These are phyloP conservation scores for Mucor ambiguus DNA, from an alignment of 371 early-diverging fungal genomes.

Conservation along the genomic window DNA sequence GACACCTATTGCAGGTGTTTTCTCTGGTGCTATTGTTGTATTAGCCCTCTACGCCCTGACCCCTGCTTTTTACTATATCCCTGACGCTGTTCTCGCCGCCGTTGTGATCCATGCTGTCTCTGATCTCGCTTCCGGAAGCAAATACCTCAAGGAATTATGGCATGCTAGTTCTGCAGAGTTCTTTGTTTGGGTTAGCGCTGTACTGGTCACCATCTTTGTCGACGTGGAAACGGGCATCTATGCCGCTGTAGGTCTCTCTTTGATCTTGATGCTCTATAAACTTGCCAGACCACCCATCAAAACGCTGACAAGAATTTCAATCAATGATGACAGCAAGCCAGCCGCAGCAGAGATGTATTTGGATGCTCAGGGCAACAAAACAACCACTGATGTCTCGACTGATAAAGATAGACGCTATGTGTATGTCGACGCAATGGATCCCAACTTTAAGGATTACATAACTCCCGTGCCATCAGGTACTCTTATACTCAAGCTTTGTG, in stretches of 20 bases:
- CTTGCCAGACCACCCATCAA: slow-evolving; percentile 60
- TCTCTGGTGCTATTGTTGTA: slow-evolving; percentile 75
- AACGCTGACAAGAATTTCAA: slow-evolving; percentile 25
- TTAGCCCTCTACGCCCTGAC: slow-evolving; percentile 79
- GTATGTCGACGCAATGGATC: slow-evolving; percentile 24
- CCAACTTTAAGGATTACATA: slow-evolving; percentile 8
- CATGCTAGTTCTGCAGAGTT: slow-evolving; percentile 52
- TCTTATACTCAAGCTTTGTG: slow-evolving; percentile 13
- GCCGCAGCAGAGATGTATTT: slow-evolving; percentile 19
- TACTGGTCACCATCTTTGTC: slow-evolving; percentile 66
- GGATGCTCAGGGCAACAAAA: slow-evolving; percentile 43
- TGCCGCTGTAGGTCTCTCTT: slow-evolving; percentile 55
- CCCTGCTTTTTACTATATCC: slow-evolving; percentile 85
- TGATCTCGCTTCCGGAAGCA: slow-evolving; percentile 51
- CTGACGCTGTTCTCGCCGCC: slow-evolving; percentile 75
- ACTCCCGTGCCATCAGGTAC: slow-evolving; percentile 11
- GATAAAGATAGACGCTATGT: slow-evolving; percentile 12
- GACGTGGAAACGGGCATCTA: slow-evolving; percentile 68
- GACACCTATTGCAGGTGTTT: slow-evolving; percentile 80
- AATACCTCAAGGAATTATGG: slow-evolving; percentile 35
- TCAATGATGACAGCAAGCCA: background rate
- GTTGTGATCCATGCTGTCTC: slow-evolving; percentile 78
- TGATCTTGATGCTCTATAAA: slow-evolving; percentile 59
- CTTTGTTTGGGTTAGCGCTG: slow-evolving; percentile 50
- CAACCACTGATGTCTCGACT: slow-evolving; percentile 18